These are phyloP conservation scores for Amanita brunnescens DNA, from an alignment of 768 basidiomycete species.

Conservation along the genomic window DNA sequence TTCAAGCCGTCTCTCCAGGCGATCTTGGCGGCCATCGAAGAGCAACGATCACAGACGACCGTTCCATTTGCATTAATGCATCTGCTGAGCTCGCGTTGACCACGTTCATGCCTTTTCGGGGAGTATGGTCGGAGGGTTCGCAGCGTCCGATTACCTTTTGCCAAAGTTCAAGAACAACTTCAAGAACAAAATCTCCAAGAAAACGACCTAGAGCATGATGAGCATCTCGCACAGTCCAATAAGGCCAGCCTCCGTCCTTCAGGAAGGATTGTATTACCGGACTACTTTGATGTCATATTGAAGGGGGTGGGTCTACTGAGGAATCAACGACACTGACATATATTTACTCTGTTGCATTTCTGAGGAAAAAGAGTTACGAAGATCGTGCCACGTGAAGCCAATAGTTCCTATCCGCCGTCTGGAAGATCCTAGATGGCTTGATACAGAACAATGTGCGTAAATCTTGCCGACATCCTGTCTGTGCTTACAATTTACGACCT, in stretches of 20 bases:
- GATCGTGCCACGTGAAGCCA: conserved; percentile 23
- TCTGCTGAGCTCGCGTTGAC: conserved; percentile 10
- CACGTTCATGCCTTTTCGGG: conserved; percentile 15
- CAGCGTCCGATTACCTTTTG: conserved; percentile 48
- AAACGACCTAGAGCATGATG: conserved; percentile 32
- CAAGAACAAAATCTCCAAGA: conserved; percentile 26
- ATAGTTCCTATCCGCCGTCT: conserved; percentile 13
- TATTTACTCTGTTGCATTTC: conserved; percentile 13
- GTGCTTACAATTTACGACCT: neutral
- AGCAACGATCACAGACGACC: neutral
- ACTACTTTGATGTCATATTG: conserved; percentile 34
- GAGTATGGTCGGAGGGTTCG: conserved; percentile 50
- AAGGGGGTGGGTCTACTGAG: conserved; percentile 22
- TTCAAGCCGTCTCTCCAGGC: conserved; percentile 5
- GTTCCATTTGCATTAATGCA: neutral
- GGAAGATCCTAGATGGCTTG: conserved; percentile 20
- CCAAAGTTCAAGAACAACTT: conserved; percentile 30
- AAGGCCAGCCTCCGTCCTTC: conserved; percentile 25
- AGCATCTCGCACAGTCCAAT: conserved; percentile 20
- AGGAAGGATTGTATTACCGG: conserved; percentile 30
- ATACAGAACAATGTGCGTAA: conserved; percentile 19
- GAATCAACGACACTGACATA: neutral
- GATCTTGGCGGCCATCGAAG: neutral
- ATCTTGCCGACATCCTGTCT: neutral
- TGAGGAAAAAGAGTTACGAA: conserved; percentile 36